Conservation (phyloP, 2,329 filamentous ascomycete species). For the Clonostachys chloroleuca region DNA sequence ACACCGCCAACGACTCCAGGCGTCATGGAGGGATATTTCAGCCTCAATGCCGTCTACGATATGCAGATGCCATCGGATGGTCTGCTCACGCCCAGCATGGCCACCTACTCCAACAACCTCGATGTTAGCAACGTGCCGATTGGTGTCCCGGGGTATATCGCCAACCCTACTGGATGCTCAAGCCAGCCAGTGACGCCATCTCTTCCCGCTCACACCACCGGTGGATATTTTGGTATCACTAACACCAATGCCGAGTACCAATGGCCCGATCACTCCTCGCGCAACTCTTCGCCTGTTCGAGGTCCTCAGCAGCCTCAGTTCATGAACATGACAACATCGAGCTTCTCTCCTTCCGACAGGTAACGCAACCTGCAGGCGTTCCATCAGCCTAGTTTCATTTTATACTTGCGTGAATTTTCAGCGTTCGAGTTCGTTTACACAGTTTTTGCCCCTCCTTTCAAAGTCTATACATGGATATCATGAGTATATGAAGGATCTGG, state of each 20-base stretch:
- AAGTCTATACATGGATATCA: no score
- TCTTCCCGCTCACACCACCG: slow-evolving; percentile 34
- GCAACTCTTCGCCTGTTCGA: slow-evolving; percentile 24
- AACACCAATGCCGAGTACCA: slow-evolving; percentile 41
- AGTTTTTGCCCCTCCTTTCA: no score
- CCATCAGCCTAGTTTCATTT: no score
- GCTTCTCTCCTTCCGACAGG: slow-evolving; percentile 7
- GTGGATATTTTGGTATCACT: slow-evolving; percentile 30
- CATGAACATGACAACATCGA: slow-evolving; percentile 26
- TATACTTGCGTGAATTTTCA: no score
- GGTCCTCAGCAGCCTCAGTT: slow-evolving; percentile 22
- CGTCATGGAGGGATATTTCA: slow-evolving; percentile 33
- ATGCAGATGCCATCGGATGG: slow-evolving; percentile 39
- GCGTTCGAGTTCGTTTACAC: no score
- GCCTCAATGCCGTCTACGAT: slow-evolving; percentile 31
- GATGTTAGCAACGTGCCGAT: slow-evolving; percentile 34
- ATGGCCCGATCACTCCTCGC: slow-evolving; percentile 39
- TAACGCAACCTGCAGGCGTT: no score
- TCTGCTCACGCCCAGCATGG: slow-evolving; percentile 40
- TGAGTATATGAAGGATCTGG: no score
- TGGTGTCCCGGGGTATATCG: slow-evolving; percentile 38
- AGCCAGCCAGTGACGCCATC: slow-evolving; percentile 46
- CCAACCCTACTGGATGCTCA: slow-evolving; percentile 23
- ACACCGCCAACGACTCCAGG: slow-evolving; percentile 51
- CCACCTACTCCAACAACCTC: slow-evolving; percentile 39